Evolutionary conservation across 345 rosid species (phyloP).

Genomic region (Triadica sebifera): DNA sequence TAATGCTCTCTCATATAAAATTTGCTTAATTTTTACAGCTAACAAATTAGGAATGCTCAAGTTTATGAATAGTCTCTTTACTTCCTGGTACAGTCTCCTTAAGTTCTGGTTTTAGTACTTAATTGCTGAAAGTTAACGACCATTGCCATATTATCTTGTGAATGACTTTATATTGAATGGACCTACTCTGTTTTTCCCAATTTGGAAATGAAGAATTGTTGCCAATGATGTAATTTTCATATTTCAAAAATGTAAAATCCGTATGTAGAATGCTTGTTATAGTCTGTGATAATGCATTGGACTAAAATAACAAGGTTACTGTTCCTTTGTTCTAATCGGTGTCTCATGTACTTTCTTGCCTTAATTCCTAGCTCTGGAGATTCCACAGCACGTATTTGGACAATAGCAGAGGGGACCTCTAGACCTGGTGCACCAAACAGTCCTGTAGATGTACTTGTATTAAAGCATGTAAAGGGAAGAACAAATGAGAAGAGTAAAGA

Average conservation of each 20-base stretch:
- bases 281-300: neutral
- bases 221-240: neutral
- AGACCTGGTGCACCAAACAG: constrained; percentile 49
- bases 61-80: neutral
- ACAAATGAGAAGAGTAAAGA: constrained; percentile 98
- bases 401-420: constrained; percentile 60
- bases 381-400: constrained; percentile 98
- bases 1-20: neutral
- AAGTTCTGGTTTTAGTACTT: neutral
- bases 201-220: neutral
- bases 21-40: neutral
- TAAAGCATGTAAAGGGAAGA: constrained; percentile 93
- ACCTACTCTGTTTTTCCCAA: neutral
- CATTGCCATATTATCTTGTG: neutral
- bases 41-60: neutral
- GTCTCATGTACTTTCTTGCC: constrained; percentile 2
- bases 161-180: neutral
- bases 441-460: constrained; percentile 56
- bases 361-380: constrained; percentile 75
- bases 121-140: neutral
- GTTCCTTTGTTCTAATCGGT: neutral
- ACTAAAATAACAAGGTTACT: neutral
- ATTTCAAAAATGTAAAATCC: neutral
- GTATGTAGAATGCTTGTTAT: neutral
- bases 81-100: neutral